Base-by-base conservation (phyloP, 2,329 filamentous ascomycete genomes). In the Acrocalymma vagum region DNA sequence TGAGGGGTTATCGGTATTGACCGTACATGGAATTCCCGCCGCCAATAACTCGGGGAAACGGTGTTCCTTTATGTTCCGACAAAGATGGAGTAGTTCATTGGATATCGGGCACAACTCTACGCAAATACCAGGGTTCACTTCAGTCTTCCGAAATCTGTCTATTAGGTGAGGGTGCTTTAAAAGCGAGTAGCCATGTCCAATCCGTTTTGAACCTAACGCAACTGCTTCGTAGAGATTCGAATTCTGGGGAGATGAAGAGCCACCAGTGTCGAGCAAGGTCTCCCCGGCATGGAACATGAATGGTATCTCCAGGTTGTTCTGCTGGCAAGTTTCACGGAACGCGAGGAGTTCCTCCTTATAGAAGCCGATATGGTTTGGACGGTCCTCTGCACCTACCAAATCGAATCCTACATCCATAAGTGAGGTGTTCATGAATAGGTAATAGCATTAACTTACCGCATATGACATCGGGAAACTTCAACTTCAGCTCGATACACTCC, bases 251-350 rank as follows among this genome's bases (percentile, higher is more conserved):
- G 88, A 83, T 2, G 79, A 78, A 7, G 81, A 78, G 13, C 75
- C 77, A 27, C 84, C 85, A 18, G 79, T 75, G 17, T 87, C 82
- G 8, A 73, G 54, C 9, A 87, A 74, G 1, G 86, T 88, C 71
- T 90, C 86, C 18, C 86, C 86, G 52, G 86, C 88, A 68, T 90
- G 86, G 59, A 89, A 87, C 20, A 89, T 73, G 55, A 89, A 87
- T 0, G 86, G 86, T 5, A 89, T 85, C 0, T 82, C 74, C 6
- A 85, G 44, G 1, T 59, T 56, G 1, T 72, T 60, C 1, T 51
- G 39, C 5, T 66, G 58, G 67, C 84, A 87, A 2, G 72, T 63
- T 18, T 71, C 52, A 37, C 75, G 71, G 58, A 87, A 86, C 2
- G 71, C 69, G 4, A 84, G 68, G 8, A 88, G 75, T 45, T 84